Conservation (phyloP, 805 yeast genomes). For the Kluyveromyces wickerhamii region DNA sequence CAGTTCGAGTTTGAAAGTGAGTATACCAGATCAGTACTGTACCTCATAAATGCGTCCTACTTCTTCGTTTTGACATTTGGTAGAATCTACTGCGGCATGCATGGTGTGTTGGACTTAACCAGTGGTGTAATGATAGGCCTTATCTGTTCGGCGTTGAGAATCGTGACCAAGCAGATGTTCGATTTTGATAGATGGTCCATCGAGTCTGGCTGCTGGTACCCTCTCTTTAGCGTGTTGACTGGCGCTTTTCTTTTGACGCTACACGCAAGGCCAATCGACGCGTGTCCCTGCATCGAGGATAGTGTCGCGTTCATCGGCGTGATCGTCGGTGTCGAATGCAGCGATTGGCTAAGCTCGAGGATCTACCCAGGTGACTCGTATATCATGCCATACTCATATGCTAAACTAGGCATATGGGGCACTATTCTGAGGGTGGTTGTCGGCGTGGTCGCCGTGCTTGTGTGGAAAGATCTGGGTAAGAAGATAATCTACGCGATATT, state of each 20-base stretch:
- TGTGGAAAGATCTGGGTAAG: conserved; percentile 71
- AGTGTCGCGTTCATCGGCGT: conserved; percentile 91
- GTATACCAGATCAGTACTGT: conserved; percentile 8
- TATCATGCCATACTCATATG: conserved; percentile 5
- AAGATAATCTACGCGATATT: conserved; percentile 51
- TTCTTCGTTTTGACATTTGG: conserved; percentile 65
- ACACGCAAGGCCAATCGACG: conserved; percentile 82
- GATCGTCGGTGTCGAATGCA: conserved; percentile 63
- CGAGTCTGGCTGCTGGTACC: conserved; percentile 21
- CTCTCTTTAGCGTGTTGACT: conserved; percentile 32
- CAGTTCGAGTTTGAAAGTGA: conserved; percentile 1
- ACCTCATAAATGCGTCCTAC: conserved; percentile 35
- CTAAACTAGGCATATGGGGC: conserved; percentile 9
- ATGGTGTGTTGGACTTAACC: conserved; percentile 73
- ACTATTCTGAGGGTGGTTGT: conserved; percentile 42
- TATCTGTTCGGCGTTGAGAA: conserved; percentile 41
- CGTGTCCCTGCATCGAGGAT: conserved; percentile 95
- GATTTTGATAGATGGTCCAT: conserved; percentile 28
- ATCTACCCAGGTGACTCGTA: conserved; percentile 12
- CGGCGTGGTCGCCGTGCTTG: conserved; percentile 54
- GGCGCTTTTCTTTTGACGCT: conserved; percentile 48
- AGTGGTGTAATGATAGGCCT: conserved; percentile 63
- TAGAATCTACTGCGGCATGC: conserved; percentile 94
- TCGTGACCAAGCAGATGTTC: conserved; percentile 40
- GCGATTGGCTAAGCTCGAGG: conserved; percentile 48